These are phyloP conservation scores for Westerdykella ornata DNA, from an alignment of 2,329 filamentous ascomycete genomes.

Conservation along the genomic window DNA sequence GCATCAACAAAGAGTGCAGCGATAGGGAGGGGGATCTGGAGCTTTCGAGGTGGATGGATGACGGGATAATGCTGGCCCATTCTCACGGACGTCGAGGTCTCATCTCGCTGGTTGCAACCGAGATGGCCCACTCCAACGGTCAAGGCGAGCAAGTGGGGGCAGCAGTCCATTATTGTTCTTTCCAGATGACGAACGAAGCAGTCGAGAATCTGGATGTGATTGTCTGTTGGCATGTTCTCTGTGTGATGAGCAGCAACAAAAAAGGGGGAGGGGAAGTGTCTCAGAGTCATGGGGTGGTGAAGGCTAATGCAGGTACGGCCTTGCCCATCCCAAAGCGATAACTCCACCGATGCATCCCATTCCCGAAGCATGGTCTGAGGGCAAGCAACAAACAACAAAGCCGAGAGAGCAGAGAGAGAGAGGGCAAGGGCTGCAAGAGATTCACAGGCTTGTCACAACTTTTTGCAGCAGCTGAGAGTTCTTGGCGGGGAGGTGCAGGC, in stretches of 20 bases:
- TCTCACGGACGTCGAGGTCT: too few relatives aligned
- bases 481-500: too few relatives aligned
- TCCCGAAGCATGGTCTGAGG: conserved; percentile 1
- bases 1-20: too few relatives aligned
- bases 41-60: too few relatives aligned
- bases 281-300: conserved; percentile 23
- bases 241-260: too few relatives aligned
- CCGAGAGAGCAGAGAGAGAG: conserved; percentile 23
- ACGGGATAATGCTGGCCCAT: too few relatives aligned
- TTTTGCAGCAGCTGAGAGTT: too few relatives aligned
- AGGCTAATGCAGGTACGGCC: conserved; percentile 36
- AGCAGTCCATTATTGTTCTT: not conserved
- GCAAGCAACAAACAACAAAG: conserved; percentile 22
- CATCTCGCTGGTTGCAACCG: not conserved
- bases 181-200: too few relatives aligned
- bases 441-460: conserved; percentile 17
- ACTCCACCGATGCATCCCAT: conserved; percentile 24
- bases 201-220: too few relatives aligned
- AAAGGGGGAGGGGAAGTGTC: conserved; percentile 23
- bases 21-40: too few relatives aligned
- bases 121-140: not conserved
- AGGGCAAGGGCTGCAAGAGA: conserved; percentile 21
- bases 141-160: not conserved
- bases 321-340: conserved; percentile 25
- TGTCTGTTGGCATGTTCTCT: too few relatives aligned